These are phyloP conservation scores for Abelmoschus esculentus DNA, from an alignment of 345 rosid genomes.

Conservation along the genomic window DNA sequence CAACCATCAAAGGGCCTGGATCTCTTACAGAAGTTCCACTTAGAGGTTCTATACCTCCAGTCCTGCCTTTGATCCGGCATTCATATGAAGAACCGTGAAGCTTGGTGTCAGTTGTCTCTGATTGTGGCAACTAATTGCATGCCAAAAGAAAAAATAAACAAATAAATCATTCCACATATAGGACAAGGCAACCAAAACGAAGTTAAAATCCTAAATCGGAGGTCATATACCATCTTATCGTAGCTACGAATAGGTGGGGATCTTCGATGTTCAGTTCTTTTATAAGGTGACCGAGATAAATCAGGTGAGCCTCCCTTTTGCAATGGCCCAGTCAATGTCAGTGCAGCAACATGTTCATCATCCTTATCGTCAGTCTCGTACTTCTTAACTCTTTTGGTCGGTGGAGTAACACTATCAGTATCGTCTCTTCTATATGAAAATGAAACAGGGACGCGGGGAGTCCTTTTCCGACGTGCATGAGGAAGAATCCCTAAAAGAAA, in stretches of 20 bases:
- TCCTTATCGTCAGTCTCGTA: constrained; percentile 36
- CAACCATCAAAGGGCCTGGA: constrained; percentile 38
- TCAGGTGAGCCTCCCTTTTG: constrained; percentile 58
- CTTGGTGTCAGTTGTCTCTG: constrained; percentile 37
- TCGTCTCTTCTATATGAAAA: constrained; percentile 39
- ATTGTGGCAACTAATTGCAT: constrained; percentile 33
- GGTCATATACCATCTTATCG: constrained; percentile 56
- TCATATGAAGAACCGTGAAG: constrained; percentile 33
- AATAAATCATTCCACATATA: background rate
- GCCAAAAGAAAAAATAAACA: constrained; percentile 6
- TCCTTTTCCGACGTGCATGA: constrained; percentile 86
- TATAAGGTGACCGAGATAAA: constrained; percentile 38
- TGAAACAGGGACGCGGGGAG: constrained; percentile 83
- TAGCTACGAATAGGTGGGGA: constrained; percentile 51
- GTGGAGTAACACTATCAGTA: constrained; percentile 34
- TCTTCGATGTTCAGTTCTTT: constrained; percentile 33
- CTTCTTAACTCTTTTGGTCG: constrained; percentile 42
- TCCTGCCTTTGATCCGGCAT: constrained; percentile 38
- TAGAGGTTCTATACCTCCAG: constrained; percentile 29
- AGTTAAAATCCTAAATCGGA: background rate
- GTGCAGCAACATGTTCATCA: constrained; percentile 71
- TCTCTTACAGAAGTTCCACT: constrained; percentile 37
- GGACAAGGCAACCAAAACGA: constrained; percentile 2
- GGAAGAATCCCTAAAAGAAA: constrained; percentile 53
- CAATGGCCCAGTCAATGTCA: constrained; percentile 64